phyloP scores from a whole-genome alignment of 306 rosid genomes.

The Dryas octopetala region DNA sequence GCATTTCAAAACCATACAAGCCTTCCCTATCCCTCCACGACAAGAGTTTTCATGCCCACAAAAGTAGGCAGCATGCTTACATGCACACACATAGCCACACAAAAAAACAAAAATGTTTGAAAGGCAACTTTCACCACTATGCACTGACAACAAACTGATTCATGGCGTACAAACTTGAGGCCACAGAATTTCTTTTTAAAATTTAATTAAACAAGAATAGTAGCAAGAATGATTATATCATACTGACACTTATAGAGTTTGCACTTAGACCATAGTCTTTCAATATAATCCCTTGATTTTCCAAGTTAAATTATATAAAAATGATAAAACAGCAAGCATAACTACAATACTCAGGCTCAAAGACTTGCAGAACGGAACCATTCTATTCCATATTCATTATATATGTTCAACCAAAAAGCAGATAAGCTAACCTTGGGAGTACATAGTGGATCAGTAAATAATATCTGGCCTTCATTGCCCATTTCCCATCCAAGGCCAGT shows the following conservation, averaged over 20 bases:
- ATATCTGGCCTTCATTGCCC: slow-evolving; percentile 92
- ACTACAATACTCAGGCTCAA: background rate
- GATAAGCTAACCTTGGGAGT: slow-evolving; percentile 75
- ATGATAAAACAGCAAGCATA: background rate
- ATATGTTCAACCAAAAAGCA: background rate
- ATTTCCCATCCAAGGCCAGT: slow-evolving; percentile 98
- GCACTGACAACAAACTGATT: background rate
- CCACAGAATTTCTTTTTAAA: background rate
- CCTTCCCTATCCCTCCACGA: background rate
- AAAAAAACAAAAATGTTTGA: background rate
- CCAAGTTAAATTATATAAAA: background rate
- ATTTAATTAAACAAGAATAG: background rate
- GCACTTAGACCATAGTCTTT: background rate
- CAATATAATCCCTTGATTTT: background rate
- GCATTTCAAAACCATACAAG: background rate
- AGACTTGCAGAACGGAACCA: background rate
- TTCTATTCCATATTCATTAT: background rate
- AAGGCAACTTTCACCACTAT: background rate
- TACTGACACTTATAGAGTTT: background rate
- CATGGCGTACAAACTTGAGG: background rate
- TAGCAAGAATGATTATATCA: background rate
- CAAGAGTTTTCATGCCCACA: background rate
- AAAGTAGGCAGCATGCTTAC: background rate
- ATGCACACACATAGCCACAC: background rate
- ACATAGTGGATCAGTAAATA: slow-evolving; percentile 90